A percentile compares a stretch with the other conserved stretches of the same genome.
phyloP scores from a whole-genome alignment of 2,329 filamentous ascomycete species.

The Aspergillus unguis region DNA sequence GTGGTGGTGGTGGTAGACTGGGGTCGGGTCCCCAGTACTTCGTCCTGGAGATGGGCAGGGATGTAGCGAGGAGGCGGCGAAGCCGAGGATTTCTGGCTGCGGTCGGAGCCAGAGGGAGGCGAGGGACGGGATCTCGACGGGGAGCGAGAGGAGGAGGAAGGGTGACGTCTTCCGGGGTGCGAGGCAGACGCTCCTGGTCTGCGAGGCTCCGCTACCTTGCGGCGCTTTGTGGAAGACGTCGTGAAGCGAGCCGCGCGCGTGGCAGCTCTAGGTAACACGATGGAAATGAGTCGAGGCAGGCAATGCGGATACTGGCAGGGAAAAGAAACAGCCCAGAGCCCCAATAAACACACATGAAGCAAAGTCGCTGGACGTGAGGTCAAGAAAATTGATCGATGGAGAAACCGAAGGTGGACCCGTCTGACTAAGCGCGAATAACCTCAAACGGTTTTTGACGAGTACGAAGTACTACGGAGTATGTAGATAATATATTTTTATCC shows the following conservation, averaged over 20 bases:
- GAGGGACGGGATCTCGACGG: conserved; percentile 17
- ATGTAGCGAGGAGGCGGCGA: conserved; percentile 47
- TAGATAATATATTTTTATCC: too few relatives aligned
- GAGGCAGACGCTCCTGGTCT: conserved; percentile 36
- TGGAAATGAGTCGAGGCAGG: conserved; percentile 6
- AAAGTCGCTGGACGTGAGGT: neutral
- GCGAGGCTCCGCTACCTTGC: conserved; percentile 46
- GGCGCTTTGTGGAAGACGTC: conserved; percentile 51
- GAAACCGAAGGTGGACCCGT: too few relatives aligned
- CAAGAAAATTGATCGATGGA: neutral
- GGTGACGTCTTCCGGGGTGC: conserved; percentile 37
- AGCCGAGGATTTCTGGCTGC: conserved; percentile 27
- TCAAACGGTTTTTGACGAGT: neutral
- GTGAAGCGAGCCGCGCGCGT: conserved; percentile 47
- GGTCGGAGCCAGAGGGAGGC: conserved; percentile 23
- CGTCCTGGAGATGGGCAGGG: conserved; percentile 55
- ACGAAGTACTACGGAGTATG: too few relatives aligned
- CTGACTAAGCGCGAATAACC: neutral
- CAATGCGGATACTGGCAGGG: conserved; percentile 5
- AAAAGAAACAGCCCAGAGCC: conserved; percentile 7
- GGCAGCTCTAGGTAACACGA: conserved; percentile 41
- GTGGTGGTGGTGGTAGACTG: conserved; percentile 34
- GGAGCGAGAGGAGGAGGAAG: conserved; percentile 19
- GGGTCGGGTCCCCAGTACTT: conserved; percentile 39
- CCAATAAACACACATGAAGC: conserved; percentile 5